Base-by-base conservation (phyloP, 2,329 filamentous ascomycete genomes). In the Ceratocystis colombiana region DNA sequence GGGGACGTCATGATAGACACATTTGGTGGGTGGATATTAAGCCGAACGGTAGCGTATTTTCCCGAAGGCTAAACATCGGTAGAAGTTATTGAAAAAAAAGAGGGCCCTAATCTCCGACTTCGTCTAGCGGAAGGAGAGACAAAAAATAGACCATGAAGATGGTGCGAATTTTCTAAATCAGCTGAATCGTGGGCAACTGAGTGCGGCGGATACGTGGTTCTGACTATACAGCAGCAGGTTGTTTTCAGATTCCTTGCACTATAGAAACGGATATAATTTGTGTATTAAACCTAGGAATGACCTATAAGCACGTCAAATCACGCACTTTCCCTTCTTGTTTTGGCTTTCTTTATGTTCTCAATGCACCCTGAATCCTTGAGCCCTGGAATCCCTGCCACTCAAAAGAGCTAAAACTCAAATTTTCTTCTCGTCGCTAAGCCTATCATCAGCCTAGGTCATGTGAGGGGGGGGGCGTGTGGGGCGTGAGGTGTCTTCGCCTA, bases 61-160 rank as follows among this genome's bases (percentile, higher is more conserved):
- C 28, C 55, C 55, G 28, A 37, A 6, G 55, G 55, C 55, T 59
- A 59, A 59, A 59, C 28, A 6, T 20, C 55, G 55, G 55, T n/a
- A 33, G 15, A 28, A 30, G 17, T 6, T 4, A 1, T 15, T 15
- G 53, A 20, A 28, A 33, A 33, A 59, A 33, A 37, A n/a, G 25
- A 59, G 28, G 25, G 17, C 28, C 53, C 15, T 20, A 59, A 33
- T 59, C 28, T 57, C 53, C 53, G 53, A 7, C 22, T 33, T 57
- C 22, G 28, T 33, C 30, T 15, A 55, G 5, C 12, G 4, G 22
- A 10, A 6, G 12, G 12, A 15, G 25, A 8, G 4, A 2, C 50
- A 17, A 15, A 6, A 55, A 55, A 30, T 17, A 10, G 15, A 15
- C 37, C 37, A 41, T 4, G 3, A 7, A 33, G 30, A 41, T 5